Base-by-base conservation (phyloP, 192 early-diverging fungal genomes). In the Haplosporangium gracile region DNA sequence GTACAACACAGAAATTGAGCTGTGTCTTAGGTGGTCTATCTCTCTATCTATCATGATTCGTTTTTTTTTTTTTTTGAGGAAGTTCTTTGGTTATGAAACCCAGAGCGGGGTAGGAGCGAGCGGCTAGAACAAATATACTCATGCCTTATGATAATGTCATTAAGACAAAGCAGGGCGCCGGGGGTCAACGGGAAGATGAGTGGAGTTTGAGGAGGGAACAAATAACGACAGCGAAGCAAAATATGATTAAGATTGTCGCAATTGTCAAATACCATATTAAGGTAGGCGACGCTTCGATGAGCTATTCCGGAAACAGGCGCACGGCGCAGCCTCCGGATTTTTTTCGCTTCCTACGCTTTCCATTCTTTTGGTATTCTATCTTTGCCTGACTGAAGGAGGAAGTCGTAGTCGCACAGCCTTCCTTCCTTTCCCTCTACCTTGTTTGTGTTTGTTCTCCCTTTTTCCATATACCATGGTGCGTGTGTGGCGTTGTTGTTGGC, bases 271-370 rank as follows among this genome's bases (percentile, higher is more conserved):
- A 26, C 60, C 60, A 29, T 15, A 65, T 65, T 32, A 15, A 65
- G 60, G 11, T 10, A 65, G 60, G 60, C 60, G 60, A 65, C 60
- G 11, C 2, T 63, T 51, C 49, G 18, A 51, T 51, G n/a, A 32
- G 60, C 60, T 32, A 7, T 32, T 11, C 60, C 60, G 60, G 60
- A 32, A 65, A 65, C 60, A 65, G 60, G 60, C 60, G 60, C 60
- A 65, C n/a, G 49, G 60, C 60, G 60, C 60, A 65, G 60, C 11
- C 60, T 65, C 26, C 60, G 60, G 60, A 29, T 15, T 13, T 65
- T 65, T 26, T 29, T 65, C 60, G 60, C 60, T 65, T 65, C 60
- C n/a, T 63, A 63, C 9, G 57, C 10, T 63, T 63, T 63, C n/a
- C 2, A 57, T 57, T 26, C n/a, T 57, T 53, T 53, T 65, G 8